phyloP scores from a whole-genome alignment of 2,329 filamentous ascomycete species.

The Penicillium rolfsii region DNA sequence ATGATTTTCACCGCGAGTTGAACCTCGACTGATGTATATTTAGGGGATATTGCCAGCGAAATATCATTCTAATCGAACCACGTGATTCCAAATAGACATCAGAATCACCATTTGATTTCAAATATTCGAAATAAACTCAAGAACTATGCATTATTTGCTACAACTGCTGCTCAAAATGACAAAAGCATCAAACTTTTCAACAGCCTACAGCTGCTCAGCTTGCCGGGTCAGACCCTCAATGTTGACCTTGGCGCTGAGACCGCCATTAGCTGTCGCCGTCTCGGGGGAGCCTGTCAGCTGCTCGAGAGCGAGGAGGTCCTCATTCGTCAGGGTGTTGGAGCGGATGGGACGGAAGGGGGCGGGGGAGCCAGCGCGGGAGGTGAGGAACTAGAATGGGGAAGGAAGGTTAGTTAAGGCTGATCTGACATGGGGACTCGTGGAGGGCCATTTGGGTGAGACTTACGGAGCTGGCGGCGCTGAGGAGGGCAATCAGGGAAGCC shows the following conservation, averaged over 20 bases:
- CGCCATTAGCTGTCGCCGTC: slow-evolving; percentile 31
- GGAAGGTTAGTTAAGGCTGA: neutral
- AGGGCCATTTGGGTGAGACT: slow-evolving; percentile 41
- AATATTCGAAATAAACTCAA: neutral
- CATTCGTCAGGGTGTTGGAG: slow-evolving; percentile 54
- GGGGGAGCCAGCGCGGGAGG: slow-evolving; percentile 70
- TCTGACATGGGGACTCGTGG: neutral
- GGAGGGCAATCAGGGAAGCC: slow-evolving; percentile 80
- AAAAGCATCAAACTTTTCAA: slow-evolving; percentile 18
- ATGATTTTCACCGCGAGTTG: too few species aligned
- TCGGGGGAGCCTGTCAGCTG: slow-evolving; percentile 37
- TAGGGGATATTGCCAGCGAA: neutral
- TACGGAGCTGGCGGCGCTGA: slow-evolving; percentile 85
- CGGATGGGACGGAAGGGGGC: slow-evolving; percentile 63
- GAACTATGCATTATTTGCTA: slow-evolving; percentile 8
- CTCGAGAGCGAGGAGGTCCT: slow-evolving; percentile 50
- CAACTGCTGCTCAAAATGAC: neutral
- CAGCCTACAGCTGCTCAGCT: slow-evolving; percentile 37
- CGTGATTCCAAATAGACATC: neutral
- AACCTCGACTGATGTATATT: too few species aligned
- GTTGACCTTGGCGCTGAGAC: slow-evolving; percentile 39
- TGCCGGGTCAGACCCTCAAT: slow-evolving; percentile 44
- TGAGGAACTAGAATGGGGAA: slow-evolving; percentile 63
- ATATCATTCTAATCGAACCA: neutral
- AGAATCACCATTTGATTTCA: neutral